These are phyloP conservation scores for Colletotrichum sp. DNA, from an alignment of 2,329 filamentous ascomycete genomes.

Conservation along the genomic window DNA sequence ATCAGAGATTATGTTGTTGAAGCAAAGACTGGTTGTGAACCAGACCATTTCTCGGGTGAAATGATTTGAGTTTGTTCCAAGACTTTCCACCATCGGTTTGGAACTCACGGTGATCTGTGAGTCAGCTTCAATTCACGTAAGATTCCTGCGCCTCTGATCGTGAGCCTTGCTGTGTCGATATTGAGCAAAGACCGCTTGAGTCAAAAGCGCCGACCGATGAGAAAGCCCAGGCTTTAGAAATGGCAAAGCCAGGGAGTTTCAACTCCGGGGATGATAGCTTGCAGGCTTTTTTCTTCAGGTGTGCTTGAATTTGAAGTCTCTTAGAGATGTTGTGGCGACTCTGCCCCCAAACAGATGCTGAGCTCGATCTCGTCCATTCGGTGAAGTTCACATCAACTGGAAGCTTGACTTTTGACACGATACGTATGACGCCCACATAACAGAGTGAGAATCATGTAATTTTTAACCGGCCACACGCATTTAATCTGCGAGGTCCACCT, in stretches of 20 bases:
- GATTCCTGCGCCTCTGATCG: not conserved
- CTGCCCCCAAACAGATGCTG: not conserved
- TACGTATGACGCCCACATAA: not conserved
- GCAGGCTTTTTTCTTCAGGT: not conserved
- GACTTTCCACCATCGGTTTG: not conserved
- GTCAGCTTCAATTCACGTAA: not conserved
- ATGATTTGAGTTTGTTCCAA: not conserved
- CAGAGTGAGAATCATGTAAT: not conserved
- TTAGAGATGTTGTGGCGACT: not conserved
- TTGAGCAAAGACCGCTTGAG: not conserved
- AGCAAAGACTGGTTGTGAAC: not conserved
- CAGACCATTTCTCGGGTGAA: not conserved
- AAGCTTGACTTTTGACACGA: not conserved
- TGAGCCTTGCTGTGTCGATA: not conserved
- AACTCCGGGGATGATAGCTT: not conserved
- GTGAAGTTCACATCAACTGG: not conserved
- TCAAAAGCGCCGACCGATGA: not conserved
- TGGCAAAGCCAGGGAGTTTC: not conserved
- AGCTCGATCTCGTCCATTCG: not conserved
- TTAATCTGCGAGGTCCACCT: not conserved
- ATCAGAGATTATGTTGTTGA: not conserved
- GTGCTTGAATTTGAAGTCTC: not conserved
- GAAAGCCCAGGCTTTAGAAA: not conserved
- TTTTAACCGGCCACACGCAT: not conserved
- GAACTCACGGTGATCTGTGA: not conserved